A percentile compares a stretch with the other conserved stretches of the same genome.
Evolutionary conservation across 2,329 filamentous ascomycete species (phyloP).

Genomic region (Ascochyta rabiei): DNA sequence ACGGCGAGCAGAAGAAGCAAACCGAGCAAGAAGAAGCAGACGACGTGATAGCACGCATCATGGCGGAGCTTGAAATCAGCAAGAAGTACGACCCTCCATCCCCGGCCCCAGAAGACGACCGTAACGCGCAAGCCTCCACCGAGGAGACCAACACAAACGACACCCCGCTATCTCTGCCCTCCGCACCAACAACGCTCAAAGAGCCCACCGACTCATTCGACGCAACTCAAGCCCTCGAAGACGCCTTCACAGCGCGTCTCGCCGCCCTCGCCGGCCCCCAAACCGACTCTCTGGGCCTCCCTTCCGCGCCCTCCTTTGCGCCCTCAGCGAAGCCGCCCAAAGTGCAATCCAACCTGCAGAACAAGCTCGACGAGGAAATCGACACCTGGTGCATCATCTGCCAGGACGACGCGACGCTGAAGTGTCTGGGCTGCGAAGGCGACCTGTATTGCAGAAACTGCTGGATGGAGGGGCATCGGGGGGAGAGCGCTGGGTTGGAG

Average conservation of each 20-base stretch:
- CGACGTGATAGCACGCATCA: constrained; percentile 54
- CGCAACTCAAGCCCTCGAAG: constrained; percentile 47
- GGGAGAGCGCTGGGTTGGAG: constrained; percentile 71
- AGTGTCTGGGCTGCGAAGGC: constrained; percentile 72
- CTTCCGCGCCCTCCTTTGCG: constrained; percentile 54
- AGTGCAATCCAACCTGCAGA: constrained; percentile 44
- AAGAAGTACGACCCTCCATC: constrained; percentile 45
- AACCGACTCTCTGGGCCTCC: constrained; percentile 45
- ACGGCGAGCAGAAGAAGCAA: constrained; percentile 27
- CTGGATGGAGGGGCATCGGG: constrained; percentile 81
- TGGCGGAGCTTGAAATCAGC: constrained; percentile 55
- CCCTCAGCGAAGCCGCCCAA: constrained; percentile 48
- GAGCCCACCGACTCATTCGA: constrained; percentile 36
- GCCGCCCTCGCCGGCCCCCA: constrained; percentile 46
- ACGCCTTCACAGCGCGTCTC: constrained; percentile 54
- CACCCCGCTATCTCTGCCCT: constrained; percentile 47
- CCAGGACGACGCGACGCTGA: constrained; percentile 75
- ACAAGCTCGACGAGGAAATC: constrained; percentile 70
- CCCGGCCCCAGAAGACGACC: constrained; percentile 15
- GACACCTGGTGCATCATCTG: constrained; percentile 84
- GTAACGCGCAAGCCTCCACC: too few relatives aligned
- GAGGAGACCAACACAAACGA: constrained; percentile 16
- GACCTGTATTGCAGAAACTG: constrained; percentile 78
- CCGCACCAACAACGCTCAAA: constrained; percentile 45
- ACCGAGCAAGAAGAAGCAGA: constrained; percentile 51